These are phyloP conservation scores for Ballota nigra DNA, from an alignment of 257 asterid species.

Conservation along the genomic window DNA sequence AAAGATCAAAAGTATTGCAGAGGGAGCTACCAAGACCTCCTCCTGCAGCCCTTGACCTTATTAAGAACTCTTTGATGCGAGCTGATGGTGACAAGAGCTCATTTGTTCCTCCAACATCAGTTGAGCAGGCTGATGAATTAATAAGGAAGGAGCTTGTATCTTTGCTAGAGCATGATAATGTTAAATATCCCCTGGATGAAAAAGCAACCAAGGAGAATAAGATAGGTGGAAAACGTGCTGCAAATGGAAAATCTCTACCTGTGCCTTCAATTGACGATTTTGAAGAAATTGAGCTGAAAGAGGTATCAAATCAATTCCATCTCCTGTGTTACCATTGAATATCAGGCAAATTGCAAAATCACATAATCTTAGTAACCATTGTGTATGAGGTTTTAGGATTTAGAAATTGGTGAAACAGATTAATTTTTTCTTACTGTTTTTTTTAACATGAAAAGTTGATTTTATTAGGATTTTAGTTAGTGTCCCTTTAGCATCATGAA, in stretches of 20 bases:
- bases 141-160: constrained; percentile 77
- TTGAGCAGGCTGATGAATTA: constrained; percentile 97
- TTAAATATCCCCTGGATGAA: constrained; percentile 78
- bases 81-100: constrained; percentile 91
- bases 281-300: constrained; percentile 77
- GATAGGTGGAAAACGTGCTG: constrained; percentile 59
- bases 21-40: constrained; percentile 99
- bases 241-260: constrained; percentile 44
- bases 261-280: constrained; percentile 74
- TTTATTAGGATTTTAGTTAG: neutral
- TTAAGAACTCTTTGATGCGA: constrained; percentile 60
- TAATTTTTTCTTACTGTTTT: neutral
- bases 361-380: neutral
- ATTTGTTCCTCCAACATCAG: constrained; percentile 82
- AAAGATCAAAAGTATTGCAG: constrained; percentile 92
- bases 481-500: neutral
- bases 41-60: constrained; percentile 68
- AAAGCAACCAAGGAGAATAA: constrained; percentile 77
- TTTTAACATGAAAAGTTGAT: neutral
- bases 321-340: neutral
- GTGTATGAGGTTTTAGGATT: neutral
- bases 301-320: constrained; percentile 42
- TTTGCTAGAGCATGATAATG: constrained; percentile 91
- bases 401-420: neutral
- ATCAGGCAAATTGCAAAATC: neutral